Evolutionary conservation across 2,329 filamentous ascomycete genomes (phyloP).

Genomic region (Colletotrichum musicola): DNA sequence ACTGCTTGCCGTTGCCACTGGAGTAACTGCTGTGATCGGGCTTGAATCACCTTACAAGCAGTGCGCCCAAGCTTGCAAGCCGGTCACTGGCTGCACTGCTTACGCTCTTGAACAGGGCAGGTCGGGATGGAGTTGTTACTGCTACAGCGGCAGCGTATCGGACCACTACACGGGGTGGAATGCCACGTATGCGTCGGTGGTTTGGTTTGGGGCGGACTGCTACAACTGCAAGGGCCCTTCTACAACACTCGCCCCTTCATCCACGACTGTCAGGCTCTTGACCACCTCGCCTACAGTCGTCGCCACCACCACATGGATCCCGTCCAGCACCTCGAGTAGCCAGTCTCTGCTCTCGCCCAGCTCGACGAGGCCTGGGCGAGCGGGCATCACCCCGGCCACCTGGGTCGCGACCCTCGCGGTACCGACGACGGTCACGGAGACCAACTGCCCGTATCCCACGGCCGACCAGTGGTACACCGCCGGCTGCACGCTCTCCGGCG

Average conservation of each 20-base stretch:
- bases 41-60: background rate
- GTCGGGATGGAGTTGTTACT: background rate
- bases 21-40: background rate
- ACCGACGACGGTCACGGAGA: conserved; percentile 10
- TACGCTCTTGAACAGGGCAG: conserved; percentile 6
- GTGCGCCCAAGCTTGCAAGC: conserved; percentile 1
- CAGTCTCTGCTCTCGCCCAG: background rate
- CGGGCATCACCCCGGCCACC: conserved; percentile 8
- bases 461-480: conserved; percentile 19
- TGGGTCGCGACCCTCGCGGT: background rate
- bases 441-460: conserved; percentile 12
- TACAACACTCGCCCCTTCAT: background rate
- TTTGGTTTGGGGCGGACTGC: background rate
- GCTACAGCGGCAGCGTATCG: background rate
- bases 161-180: background rate
- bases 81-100: conserved; percentile 1
- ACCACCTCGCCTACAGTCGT: background rate
- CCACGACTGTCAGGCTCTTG: background rate
- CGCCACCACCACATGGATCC: background rate
- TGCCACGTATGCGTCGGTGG: background rate
- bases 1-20: background rate
- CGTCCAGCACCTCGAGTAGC: background rate
- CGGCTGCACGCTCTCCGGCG: conserved; percentile 28
- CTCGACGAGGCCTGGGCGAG: background rate
- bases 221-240: background rate